Evolutionary conservation across 768 basidiomycete species (phyloP).

Genomic region (Russula brevipes): DNA sequence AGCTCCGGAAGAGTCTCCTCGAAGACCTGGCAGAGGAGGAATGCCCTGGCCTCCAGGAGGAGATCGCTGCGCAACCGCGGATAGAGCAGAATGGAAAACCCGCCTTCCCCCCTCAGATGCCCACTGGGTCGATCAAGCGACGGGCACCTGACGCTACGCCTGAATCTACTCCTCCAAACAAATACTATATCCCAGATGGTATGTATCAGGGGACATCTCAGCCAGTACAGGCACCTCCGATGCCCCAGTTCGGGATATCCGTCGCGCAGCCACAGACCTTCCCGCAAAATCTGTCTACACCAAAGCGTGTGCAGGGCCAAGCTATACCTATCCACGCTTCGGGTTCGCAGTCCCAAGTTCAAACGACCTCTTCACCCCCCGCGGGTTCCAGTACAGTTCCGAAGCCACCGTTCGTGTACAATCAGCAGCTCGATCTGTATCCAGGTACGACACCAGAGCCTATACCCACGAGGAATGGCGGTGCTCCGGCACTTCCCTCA

Average conservation of each 20-base stretch:
- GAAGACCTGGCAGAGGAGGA: constrained; percentile 54
- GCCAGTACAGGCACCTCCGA: constrained; percentile 6
- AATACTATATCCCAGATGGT: constrained; percentile 21
- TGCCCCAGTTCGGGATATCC: constrained; percentile 18
- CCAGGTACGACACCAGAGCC: constrained; percentile 8
- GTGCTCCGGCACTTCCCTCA: constrained; percentile 27
- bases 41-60: constrained; percentile 51
- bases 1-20: constrained; percentile 52
- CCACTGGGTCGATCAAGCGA: constrained; percentile 19
- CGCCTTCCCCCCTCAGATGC: constrained; percentile 18
- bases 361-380: constrained; percentile 14
- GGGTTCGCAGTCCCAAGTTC: constrained; percentile 8
- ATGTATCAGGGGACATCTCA: constrained; percentile 19
- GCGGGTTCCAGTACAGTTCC: not conserved
- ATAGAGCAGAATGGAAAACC: constrained; percentile 21
- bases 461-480: constrained; percentile 19
- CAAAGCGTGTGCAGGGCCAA: constrained; percentile 22
- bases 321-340: constrained; percentile 12
- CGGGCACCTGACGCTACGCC: constrained; percentile 20
- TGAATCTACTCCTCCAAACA: constrained; percentile 23
- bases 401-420: constrained; percentile 14
- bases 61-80: constrained; percentile 45
- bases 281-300: constrained; percentile 23
- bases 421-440: constrained; percentile 13
- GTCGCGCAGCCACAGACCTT: constrained; percentile 21